Evolutionary conservation across 352 stramenopile species (phyloP).

Genomic region (Phytophthora niederhauseri): DNA sequence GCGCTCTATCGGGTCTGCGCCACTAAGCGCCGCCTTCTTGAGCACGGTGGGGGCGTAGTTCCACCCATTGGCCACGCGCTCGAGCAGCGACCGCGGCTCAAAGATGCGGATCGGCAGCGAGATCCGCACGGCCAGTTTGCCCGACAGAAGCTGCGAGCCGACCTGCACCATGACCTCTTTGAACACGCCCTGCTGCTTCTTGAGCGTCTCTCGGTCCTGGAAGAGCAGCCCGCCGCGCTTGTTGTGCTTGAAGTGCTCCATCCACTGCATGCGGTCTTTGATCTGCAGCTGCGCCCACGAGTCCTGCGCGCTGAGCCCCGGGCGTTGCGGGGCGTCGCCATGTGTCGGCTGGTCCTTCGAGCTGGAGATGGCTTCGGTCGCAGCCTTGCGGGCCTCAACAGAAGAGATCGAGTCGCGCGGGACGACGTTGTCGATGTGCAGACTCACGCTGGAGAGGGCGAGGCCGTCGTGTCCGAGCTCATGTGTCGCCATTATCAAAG

Average conservation of each 20-base stretch:
- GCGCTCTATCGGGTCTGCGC: slow-evolving; percentile 59
- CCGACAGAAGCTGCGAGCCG: slow-evolving; percentile 66
- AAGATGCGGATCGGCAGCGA: slow-evolving; percentile 83
- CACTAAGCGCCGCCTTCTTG: slow-evolving; percentile 63
- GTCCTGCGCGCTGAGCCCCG: slow-evolving; percentile 27
- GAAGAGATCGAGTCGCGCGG: slow-evolving; percentile 47
- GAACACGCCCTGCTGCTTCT: slow-evolving; percentile 84
- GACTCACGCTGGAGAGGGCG: slow-evolving; percentile 50
- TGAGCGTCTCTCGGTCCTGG: slow-evolving; percentile 66
- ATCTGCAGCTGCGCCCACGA: slow-evolving; percentile 59
- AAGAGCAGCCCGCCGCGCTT: slow-evolving; percentile 77
- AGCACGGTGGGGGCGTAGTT: slow-evolving; percentile 81
- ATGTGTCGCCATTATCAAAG: slow-evolving; percentile 21
- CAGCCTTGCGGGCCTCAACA: slow-evolving; percentile 34
- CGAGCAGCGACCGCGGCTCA: slow-evolving; percentile 70
- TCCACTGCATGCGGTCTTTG: slow-evolving; percentile 66
- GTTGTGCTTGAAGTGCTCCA: slow-evolving; percentile 62
- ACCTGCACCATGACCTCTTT: slow-evolving; percentile 84
- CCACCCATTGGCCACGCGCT: slow-evolving; percentile 76
- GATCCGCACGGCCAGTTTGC: slow-evolving; percentile 72
- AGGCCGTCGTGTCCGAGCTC: slow-evolving; percentile 25
- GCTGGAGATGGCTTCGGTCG: slow-evolving; percentile 13
- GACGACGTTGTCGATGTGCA: slow-evolving; percentile 63
- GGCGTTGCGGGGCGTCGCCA: slow-evolving; percentile 16
- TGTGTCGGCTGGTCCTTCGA: slow-evolving; percentile 10